A percentile compares a stretch with the other conserved stretches of the same genome.
Evolutionary conservation across 2,329 filamentous ascomycete genomes (phyloP).

Genomic region (Diaporthe sp.): DNA sequence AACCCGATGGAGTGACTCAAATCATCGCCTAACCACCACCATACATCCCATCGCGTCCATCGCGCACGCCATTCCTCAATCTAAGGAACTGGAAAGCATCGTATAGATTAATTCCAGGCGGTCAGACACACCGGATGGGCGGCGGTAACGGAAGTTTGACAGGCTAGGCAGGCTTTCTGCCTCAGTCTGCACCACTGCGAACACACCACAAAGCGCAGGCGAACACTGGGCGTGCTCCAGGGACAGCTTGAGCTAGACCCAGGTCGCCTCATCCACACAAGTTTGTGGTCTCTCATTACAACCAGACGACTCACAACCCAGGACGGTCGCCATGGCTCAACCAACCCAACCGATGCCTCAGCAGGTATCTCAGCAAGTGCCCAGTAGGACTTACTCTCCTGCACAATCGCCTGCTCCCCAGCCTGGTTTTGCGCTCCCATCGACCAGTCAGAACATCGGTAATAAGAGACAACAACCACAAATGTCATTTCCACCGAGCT

Average conservation of each 20-base stretch:
- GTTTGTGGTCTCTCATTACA: neutral
- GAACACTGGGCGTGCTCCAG: neutral
- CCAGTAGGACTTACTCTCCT: conserved; percentile 72
- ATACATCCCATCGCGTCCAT: conserved; percentile 27
- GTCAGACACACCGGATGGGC: conserved; percentile 35
- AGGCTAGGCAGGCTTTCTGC: conserved; percentile 42
- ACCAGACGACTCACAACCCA: neutral
- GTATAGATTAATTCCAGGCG: conserved; percentile 13
- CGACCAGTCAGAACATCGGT: neutral
- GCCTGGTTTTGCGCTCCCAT: conserved; percentile 64
- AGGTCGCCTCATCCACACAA: neutral
- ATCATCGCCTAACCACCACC: conserved; percentile 10
- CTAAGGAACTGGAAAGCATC: neutral
- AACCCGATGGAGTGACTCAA: conserved; percentile 24
- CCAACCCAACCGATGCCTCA: conserved; percentile 55
- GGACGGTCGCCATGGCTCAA: conserved; percentile 41
- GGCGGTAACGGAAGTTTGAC: conserved; percentile 22
- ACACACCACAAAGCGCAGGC: neutral
- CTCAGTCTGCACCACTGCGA: conserved; percentile 39
- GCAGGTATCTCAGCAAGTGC: conserved; percentile 42
- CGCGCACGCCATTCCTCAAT: neutral
- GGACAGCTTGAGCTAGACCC: neutral
- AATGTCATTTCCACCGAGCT: neutral
- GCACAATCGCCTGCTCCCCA: conserved; percentile 73
- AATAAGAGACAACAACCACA: conserved; percentile 6